Conservation (phyloP, 305 asterid genomes). For the Plantago coronopus region DNA sequence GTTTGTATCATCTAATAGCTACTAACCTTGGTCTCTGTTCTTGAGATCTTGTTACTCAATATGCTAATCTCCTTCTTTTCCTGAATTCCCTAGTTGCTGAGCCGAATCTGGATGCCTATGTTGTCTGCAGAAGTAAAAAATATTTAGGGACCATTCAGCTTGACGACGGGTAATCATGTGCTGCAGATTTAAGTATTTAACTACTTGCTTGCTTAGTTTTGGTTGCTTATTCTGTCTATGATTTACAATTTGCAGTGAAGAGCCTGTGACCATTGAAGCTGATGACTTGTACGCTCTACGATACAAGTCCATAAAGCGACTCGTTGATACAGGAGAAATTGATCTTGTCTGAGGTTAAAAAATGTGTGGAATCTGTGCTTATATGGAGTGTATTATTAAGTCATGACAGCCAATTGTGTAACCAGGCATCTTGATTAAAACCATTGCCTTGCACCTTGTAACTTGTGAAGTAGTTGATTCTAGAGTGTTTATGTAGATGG, state of each 20-base stretch:
- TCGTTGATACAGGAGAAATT: slow-evolving; percentile 70
- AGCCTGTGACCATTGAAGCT: slow-evolving; percentile 68
- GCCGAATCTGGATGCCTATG: slow-evolving; percentile 66
- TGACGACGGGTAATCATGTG: slow-evolving; percentile 43
- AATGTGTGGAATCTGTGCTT: background rate
- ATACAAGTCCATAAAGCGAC: slow-evolving; percentile 77
- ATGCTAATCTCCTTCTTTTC: slow-evolving; percentile 10
- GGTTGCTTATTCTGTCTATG: slow-evolving; percentile 19
- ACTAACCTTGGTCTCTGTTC: background rate
- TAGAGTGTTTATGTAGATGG: no score
- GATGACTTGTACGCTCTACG: slow-evolving; percentile 77
- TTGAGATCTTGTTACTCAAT: no score
- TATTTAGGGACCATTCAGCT: slow-evolving; percentile 74
- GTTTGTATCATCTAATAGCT: background rate
- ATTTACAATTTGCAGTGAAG: slow-evolving; percentile 43
- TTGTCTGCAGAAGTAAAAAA: slow-evolving; percentile 79
- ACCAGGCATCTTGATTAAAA: no score
- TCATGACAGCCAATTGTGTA: no score
- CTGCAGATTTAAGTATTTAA: background rate
- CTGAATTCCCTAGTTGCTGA: slow-evolving; percentile 52
- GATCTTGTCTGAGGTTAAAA: slow-evolving; percentile 53
- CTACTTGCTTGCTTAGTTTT: slow-evolving; percentile 5
- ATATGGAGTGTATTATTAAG: background rate
- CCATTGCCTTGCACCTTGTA: no score
- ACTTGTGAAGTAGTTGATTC: no score